Evolutionary conservation across 306 rosid species (phyloP).

Genomic region (Begonia masoniana): DNA sequence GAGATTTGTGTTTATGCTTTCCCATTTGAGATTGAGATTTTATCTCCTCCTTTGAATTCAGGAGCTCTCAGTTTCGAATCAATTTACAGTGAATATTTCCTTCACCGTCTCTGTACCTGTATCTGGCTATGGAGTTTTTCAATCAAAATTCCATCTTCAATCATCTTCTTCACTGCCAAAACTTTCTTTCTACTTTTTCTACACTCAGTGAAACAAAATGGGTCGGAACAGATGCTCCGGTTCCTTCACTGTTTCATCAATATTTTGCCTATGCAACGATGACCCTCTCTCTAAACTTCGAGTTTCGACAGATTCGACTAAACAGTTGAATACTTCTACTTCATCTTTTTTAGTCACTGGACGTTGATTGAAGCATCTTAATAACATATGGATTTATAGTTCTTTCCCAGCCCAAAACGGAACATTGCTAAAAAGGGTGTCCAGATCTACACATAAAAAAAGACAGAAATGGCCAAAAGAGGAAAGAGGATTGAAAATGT

Average conservation of each 20-base stretch:
- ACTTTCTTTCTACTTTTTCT: too few relatives aligned
- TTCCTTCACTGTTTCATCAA: constrained; percentile 18
- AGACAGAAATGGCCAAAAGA: constrained; percentile 13
- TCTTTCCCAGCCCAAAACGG: neutral
- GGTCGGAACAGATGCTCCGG: constrained; percentile 22
- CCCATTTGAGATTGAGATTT: too few relatives aligned
- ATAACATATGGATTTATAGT: too few relatives aligned
- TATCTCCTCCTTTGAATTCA: neutral
- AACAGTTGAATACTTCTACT: constrained; percentile 19
- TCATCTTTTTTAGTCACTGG: too few relatives aligned
- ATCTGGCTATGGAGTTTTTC: constrained; percentile 21
- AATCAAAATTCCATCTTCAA: neutral
- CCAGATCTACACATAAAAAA: neutral
- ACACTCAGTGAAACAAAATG: constrained; percentile 2
- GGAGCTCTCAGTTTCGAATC: constrained; percentile 28
- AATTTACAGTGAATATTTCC: constrained; percentile 21
- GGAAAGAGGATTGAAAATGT: constrained; percentile 11
- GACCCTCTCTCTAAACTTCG: constrained; percentile 22
- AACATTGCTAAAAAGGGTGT: neutral
- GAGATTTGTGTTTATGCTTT: too few relatives aligned
- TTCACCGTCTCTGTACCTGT: constrained; percentile 20
- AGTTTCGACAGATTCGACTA: constrained; percentile 24
- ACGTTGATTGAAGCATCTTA: too few relatives aligned
- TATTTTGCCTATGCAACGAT: constrained; percentile 29
- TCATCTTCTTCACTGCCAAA: too few relatives aligned